Evolutionary conservation across 495 filamentous ascomycete genomes (phyloP).

Genomic region (Trichoderma erinaceum): DNA sequence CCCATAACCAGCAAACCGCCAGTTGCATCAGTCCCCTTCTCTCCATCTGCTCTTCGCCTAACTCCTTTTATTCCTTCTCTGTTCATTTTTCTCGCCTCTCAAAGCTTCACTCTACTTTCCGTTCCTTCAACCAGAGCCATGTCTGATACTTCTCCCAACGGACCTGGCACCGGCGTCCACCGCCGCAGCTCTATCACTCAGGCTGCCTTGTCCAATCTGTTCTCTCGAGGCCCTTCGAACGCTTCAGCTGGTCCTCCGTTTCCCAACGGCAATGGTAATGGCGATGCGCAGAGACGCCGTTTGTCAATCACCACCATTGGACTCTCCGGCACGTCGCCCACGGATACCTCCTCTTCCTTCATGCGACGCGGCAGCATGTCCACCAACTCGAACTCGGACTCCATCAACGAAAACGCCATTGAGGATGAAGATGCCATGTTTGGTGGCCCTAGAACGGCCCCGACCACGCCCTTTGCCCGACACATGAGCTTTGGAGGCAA

Average conservation of each 20-base stretch:
- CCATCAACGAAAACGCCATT: slow-evolving; percentile 77
- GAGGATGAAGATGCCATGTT: slow-evolving; percentile 62
- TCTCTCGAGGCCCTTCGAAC: slow-evolving; percentile 44
- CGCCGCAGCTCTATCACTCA: slow-evolving; percentile 53
- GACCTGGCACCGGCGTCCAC: slow-evolving; percentile 31
- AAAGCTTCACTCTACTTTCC: background rate
- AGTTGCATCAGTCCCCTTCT: background rate
- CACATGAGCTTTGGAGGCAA: slow-evolving; percentile 82
- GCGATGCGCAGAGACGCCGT: slow-evolving; percentile 70
- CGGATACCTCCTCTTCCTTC: slow-evolving; percentile 45
- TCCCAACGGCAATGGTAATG: slow-evolving; percentile 59
- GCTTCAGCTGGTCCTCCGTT: slow-evolving; percentile 23
- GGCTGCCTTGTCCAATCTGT: slow-evolving; percentile 49
- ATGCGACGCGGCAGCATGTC: slow-evolving; percentile 70
- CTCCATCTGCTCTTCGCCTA: background rate
- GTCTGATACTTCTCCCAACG: slow-evolving; percentile 20
- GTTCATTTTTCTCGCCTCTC: background rate
- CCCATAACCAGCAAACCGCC: background rate
- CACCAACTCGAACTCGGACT: slow-evolving; percentile 54
- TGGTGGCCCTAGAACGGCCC: slow-evolving; percentile 38
- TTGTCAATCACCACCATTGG: slow-evolving; percentile 84
- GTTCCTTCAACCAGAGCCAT: background rate
- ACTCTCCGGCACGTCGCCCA: slow-evolving; percentile 70
- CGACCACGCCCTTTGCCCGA: slow-evolving; percentile 71
- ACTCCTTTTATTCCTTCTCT: background rate